phyloP scores from a whole-genome alignment of 441 rosid species.

The Erodium moschatum region DNA sequence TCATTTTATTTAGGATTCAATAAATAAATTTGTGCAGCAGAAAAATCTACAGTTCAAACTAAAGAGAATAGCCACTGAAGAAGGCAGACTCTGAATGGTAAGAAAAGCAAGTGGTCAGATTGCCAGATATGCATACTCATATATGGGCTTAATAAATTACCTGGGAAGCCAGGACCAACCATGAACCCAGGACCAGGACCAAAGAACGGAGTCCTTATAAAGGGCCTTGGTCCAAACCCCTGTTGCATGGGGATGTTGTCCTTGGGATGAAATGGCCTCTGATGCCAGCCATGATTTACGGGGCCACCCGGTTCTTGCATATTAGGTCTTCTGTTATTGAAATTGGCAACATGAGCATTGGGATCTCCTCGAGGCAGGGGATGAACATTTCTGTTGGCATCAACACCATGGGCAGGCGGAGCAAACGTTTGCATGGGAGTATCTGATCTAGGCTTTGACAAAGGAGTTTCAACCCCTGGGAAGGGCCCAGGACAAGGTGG shows the following conservation, averaged over 20 bases:
- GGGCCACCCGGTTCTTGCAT: slow-evolving; percentile 40
- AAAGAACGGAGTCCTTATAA: slow-evolving; percentile 49
- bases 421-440: slow-evolving; percentile 42
- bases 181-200: slow-evolving; percentile 65
- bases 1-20: slow-evolving; percentile 14
- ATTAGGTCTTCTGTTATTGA: slow-evolving; percentile 41
- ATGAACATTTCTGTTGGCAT: slow-evolving; percentile 33
- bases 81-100: slow-evolving; percentile 12
- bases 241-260: slow-evolving; percentile 46
- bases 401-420: slow-evolving; percentile 39
- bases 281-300: slow-evolving; percentile 54
- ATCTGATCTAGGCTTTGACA: slow-evolving; percentile 51
- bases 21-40: neutral
- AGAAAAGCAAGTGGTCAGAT: neutral
- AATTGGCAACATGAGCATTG: slow-evolving; percentile 30
- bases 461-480: slow-evolving; percentile 49
- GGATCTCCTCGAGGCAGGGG: slow-evolving; percentile 56
- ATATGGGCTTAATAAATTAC: slow-evolving; percentile 37
- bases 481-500: slow-evolving; percentile 53
- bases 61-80: neutral
- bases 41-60: neutral
- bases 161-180: slow-evolving; percentile 65
- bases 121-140: neutral
- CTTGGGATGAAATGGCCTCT: slow-evolving; percentile 45
- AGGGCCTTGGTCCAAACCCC: slow-evolving; percentile 57